Evolutionary conservation across 352 stramenopile species (phyloP), one percentile per base, ranked within the genome.

Genomic region (Phytophthora megakarya): DNA sequence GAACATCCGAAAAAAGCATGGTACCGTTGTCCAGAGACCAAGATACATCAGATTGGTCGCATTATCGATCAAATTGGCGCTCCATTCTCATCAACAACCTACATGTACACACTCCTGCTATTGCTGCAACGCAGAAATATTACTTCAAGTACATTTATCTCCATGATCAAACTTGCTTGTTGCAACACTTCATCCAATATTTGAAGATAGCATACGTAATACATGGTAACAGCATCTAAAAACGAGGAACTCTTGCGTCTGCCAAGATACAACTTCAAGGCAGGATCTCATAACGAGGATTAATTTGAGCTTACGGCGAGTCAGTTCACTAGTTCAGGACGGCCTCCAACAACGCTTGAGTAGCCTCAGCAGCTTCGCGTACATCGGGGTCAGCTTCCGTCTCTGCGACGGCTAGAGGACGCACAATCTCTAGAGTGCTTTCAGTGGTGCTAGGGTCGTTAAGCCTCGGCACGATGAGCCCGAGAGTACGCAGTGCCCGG

Each of bases 371-470:
- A 25, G 77, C 82, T 70, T 95, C 86, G 28, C 86, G 84, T 25
- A 95, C 86, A 46, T 95, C 86, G 16, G 78, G 68, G 38, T 95
- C 86, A 9, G 67, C 26, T 63, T 95, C 86, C n/a, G 62, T 87
- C 56, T 92, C 82, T 5, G 70, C 66, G 6, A 58, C 58, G n/a
- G 72, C 73, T 35, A 93, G 59, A 64, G 84, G 72, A 66, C 79
- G 81, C 42, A 95, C 84, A 59, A 90, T 87, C 65, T 91, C 83
- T 75, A 95, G 73, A 65, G 78, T 80, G 63, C 63, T 89, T 67
- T 88, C 70, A 13, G 80, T 91, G 49, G 72, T 88, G 43, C 62
- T 70, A 26, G 67, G 71, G 58, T 93, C 84, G 40, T 91, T 90
- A 37, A 95, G 76, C 30, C 78, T 64, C 8, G 84, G 84, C 5